phyloP scores from a whole-genome alignment of 1,139 yeast genomes.

The Candida neerlandica region DNA sequence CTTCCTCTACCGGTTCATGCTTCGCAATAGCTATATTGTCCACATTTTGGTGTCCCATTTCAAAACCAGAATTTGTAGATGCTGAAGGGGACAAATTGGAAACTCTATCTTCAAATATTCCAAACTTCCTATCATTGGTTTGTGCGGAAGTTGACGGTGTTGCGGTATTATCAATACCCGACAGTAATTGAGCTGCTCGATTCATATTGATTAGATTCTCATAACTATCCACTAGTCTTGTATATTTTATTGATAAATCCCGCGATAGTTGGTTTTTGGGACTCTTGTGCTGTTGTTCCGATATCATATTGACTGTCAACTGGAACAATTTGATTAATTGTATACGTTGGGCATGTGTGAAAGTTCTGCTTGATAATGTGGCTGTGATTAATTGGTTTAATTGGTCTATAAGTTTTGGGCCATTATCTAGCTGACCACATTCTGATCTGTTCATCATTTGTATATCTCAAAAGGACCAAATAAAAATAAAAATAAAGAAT shows the following conservation, averaged over 20 bases:
- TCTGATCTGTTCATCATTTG: neutral
- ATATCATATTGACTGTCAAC: conserved; percentile 7
- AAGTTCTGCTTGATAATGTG: neutral
- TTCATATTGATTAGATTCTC: conserved; percentile 1
- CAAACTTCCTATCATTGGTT: conserved; percentile 3
- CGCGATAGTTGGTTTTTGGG: neutral
- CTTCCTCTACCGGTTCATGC: neutral
- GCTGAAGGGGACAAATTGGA: conserved; percentile 11
- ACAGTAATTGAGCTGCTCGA: neutral
- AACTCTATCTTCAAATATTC: conserved; percentile 10
- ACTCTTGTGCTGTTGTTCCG: neutral
- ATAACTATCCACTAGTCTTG: conserved; percentile 3
- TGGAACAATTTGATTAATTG: conserved; percentile 9
- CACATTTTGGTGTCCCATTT: neutral
- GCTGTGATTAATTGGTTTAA: conserved; percentile 1
- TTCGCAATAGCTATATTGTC: neutral
- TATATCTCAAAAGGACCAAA: neutral
- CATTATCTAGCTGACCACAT: neutral
- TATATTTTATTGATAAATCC: neutral
- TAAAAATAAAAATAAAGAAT: too few relatives aligned
- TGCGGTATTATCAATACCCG: neutral
- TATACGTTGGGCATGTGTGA: conserved; percentile 2
- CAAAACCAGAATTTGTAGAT: conserved; percentile 10
- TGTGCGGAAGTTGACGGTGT: neutral
- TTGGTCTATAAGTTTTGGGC: neutral